Conservation (phyloP, 306 rosid species). For the Canavalia ensiformis region DNA sequence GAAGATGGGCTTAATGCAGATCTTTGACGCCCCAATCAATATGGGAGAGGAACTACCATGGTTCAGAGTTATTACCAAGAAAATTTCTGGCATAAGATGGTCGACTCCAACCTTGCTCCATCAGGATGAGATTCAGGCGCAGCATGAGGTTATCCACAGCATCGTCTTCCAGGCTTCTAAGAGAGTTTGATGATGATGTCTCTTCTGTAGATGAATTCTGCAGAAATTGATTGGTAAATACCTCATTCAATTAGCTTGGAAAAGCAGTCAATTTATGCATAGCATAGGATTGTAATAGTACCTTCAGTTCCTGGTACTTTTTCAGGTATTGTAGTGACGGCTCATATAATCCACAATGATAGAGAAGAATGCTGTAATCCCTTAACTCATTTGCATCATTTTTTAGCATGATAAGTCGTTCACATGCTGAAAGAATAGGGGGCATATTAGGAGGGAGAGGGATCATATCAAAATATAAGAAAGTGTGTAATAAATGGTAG, state of each 20-base stretch:
- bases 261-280: conserved; percentile 8
- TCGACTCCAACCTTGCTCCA: conserved; percentile 86
- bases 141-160: conserved; percentile 72
- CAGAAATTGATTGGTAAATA: conserved; percentile 19
- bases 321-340: conserved; percentile 71
- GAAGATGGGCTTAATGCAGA: background rate
- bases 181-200: conserved; percentile 48
- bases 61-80: conserved; percentile 77
- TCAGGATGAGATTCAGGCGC: conserved; percentile 73
- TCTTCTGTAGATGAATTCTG: conserved; percentile 60
- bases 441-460: conserved; percentile 12
- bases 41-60: conserved; percentile 66
- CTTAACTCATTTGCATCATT: conserved; percentile 75
- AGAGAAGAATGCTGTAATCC: conserved; percentile 93
- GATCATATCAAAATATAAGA: conserved; percentile 16
- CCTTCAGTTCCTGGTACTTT: conserved; percentile 69
- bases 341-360: conserved; percentile 85
- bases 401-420: conserved; percentile 83
- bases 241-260: conserved; percentile 22
- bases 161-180: conserved; percentile 65
- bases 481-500: background rate
- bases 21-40: conserved; percentile 12
- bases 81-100: conserved; percentile 63
- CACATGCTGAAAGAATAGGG: conserved; percentile 73
- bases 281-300: conserved; percentile 34